Conservation (phyloP, 106 monocot species). For the Dendrobium catenatum region DNA sequence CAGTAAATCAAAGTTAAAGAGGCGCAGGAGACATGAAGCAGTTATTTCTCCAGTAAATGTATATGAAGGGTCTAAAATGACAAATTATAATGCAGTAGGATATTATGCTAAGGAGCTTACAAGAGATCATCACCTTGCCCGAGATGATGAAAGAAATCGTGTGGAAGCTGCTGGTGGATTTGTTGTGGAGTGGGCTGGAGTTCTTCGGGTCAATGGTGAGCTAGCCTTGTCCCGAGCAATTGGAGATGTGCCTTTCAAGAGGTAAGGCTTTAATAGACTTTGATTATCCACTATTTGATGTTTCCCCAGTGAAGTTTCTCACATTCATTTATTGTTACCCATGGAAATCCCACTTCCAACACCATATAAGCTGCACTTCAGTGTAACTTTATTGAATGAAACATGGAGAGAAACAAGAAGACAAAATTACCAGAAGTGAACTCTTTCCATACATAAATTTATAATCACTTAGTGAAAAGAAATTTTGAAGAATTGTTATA, state of each 20-base stretch:
- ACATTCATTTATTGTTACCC: background rate
- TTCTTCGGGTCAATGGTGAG: slow-evolving; percentile 70
- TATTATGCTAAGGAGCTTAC: slow-evolving; percentile 79
- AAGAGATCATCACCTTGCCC: slow-evolving; percentile 77
- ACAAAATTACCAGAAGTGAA: background rate
- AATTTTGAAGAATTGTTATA: too few species aligned
- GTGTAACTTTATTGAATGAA: background rate
- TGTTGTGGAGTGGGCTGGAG: slow-evolving; percentile 79
- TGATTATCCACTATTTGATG: background rate
- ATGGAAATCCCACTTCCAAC: background rate
- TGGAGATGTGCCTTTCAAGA: slow-evolving; percentile 81
- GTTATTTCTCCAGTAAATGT: slow-evolving; percentile 12
- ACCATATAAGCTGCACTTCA: background rate
- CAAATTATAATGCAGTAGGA: slow-evolving; percentile 20
- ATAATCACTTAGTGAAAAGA: too few species aligned
- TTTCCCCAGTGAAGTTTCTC: background rate
- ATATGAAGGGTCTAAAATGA: slow-evolving; percentile 16
- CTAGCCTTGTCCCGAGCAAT: slow-evolving; percentile 86
- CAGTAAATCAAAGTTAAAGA: slow-evolving; percentile 23
- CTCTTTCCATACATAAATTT: too few species aligned
- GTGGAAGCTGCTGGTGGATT: slow-evolving; percentile 84
- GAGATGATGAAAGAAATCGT: slow-evolving; percentile 72
- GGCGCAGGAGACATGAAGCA: slow-evolving; percentile 26
- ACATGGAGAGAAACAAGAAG: background rate
- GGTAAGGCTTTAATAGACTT: slow-evolving; percentile 24